Evolutionary conservation across 2,329 filamentous ascomycete genomes (phyloP).

Genomic region (Xylariaceae sp.): DNA sequence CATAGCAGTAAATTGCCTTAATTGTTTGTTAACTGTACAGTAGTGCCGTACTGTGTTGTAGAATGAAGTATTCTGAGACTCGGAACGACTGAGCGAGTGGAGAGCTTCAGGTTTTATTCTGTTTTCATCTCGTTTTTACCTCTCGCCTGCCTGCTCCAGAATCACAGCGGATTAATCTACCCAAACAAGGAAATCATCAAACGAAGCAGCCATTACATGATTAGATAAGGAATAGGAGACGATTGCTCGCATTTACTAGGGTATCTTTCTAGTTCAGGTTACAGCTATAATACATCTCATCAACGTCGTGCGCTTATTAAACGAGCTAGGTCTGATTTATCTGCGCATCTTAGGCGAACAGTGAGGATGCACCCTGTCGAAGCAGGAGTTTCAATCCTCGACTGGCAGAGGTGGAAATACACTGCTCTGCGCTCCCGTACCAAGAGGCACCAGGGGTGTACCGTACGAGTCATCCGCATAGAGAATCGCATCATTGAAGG

Average conservation of each 20-base stretch:
- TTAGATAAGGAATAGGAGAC: too few relatives aligned
- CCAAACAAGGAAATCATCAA: too few relatives aligned
- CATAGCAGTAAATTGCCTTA: too few relatives aligned
- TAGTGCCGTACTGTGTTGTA: too few relatives aligned
- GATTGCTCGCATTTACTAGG: background rate
- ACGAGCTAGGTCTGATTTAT: background rate
- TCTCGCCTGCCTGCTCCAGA: too few relatives aligned
- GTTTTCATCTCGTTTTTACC: too few relatives aligned
- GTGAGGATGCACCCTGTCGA: conserved; percentile 23
- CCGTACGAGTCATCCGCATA: conserved; percentile 77
- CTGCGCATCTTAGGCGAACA: conserved; percentile 5
- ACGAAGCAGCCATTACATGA: too few relatives aligned
- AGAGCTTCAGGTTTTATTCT: too few relatives aligned
- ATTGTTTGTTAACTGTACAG: too few relatives aligned
- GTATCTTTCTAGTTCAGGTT: conserved; percentile 12
- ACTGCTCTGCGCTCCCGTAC: conserved; percentile 47
- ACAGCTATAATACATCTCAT: conserved; percentile 6
- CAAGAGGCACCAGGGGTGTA: conserved; percentile 39
- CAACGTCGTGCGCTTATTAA: background rate
- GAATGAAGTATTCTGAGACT: too few relatives aligned
- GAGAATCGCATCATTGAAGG: conserved; percentile 64
- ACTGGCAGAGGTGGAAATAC: conserved; percentile 60
- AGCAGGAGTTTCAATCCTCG: conserved; percentile 43
- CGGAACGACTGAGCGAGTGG: too few relatives aligned
- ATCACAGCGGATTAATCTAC: too few relatives aligned